Base-by-base conservation (phyloP, 228 moss, liverwort and hornwort genomes). In the Sphagnum magellanicum region DNA sequence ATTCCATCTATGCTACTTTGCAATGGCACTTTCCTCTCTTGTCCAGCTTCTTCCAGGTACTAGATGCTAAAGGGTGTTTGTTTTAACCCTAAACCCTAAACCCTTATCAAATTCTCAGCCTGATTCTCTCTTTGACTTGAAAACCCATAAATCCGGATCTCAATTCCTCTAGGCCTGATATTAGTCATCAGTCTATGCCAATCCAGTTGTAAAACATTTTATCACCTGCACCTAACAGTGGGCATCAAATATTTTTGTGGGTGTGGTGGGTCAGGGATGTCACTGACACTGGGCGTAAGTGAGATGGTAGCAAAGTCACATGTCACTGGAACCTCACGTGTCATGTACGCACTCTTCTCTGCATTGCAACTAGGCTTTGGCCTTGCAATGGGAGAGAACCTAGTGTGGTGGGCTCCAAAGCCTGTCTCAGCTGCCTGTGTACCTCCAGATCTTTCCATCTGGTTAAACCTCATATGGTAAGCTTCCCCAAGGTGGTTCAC, bases 331-430 rank as follows among this genome's bases (percentile, higher is more conserved):
- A 82, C 83, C 3, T 85, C 92, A 16, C 92, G 89, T 68, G 79
- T 92, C 68, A 83, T 87, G 76, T 74, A 83, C 48, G 81, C 92
- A 67, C 83, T 92, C 51, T 79, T 92, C 77, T 81, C 84, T 6
- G 83, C 92, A 50, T 59, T 92, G 61, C 92, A 89, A 74, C 80
- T 92, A n/a, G 92, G 92, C 10, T 92, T 92, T 60, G 92, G 92
- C 8, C 87, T 92, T 5, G 83, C 85, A 7, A 81, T 92, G 74
- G 92, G 92, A 50, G 89, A 89, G 50, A 87, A 81, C n/a, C 74
- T 92, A 6, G 87, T 87, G 17, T n/a, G 82, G 46, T 92, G 92
- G 92, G 79, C 77, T 5, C 88, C 81, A n/a, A 80, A 64, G 64
- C 79, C 84, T 6, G 74, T 84, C 16, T 72, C 84, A 50, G 72